Evolutionary conservation across 768 basidiomycete genomes (phyloP), one percentile per base, ranked within the genome.

Genomic region (Podaxis sp.): DNA sequence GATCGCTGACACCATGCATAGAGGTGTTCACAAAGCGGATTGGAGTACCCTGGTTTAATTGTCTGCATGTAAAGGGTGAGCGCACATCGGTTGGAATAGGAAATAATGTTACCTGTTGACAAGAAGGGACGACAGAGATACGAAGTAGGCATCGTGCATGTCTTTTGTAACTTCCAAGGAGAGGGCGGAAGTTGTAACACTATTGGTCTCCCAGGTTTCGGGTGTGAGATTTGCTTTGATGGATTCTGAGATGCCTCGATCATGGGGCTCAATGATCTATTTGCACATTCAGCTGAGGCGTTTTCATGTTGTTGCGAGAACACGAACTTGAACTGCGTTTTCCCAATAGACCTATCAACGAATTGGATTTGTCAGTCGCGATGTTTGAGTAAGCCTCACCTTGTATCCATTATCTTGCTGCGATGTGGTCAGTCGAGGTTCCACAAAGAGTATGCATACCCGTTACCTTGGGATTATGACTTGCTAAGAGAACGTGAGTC

Each of bases 351-450:
- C 91, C 91, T 93, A 50, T 36, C 22, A 24, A 58, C 44, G 46
- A 10, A 12, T 30, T 22, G 20, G 57, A 33, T 20, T n/a, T 12
- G 41, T 37, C 12, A 13, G 28, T 44, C 11, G n/a, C 33, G 15
- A 41, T 22, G 15, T 8, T 63, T 26, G 44, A 12, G 28, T 30
- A 44, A 24, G 20, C 57, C 69, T 62, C 52, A 87, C 92, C 76
- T 95, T 96, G 76, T 90, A 95, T 2, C 93, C 93, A 71, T 96
- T 96, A 69, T 95, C 93, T 70, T 90, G 75, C 90, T 93, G 54
- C 24, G 24, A 38, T 28, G 5, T 24, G 54, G 11, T 37, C 33
- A 60, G 13, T 61, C 50, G 17, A 22, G 17, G 10, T 20, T 13
- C 20, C 54, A 17, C 33, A 15, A 4, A 22, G 1, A n/a, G 10